Evolutionary conservation across 2,329 filamentous ascomycete genomes (phyloP).

Genomic region (Cladophialophora chaetospira): DNA sequence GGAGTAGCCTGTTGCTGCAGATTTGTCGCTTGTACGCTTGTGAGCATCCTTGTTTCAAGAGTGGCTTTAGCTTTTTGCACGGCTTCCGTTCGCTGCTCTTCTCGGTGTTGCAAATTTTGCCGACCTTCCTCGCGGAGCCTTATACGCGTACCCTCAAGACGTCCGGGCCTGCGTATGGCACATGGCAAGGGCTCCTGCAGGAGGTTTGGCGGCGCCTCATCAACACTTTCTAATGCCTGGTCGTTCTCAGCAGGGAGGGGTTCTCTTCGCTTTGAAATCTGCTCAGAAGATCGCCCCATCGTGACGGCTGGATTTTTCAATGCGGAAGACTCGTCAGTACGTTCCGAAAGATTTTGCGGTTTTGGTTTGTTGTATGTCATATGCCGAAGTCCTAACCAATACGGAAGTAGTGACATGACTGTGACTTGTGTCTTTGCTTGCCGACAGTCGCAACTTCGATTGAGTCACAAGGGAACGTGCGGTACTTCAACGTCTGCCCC

Average conservation of each 20-base stretch:
- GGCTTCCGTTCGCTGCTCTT: neutral
- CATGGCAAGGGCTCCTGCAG: neutral
- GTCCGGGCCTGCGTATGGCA: neutral
- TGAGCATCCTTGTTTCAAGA: neutral
- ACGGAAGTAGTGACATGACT: conserved; percentile 2
- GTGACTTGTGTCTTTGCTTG: neutral
- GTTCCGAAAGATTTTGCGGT: neutral
- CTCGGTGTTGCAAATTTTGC: neutral
- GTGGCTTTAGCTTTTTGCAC: neutral
- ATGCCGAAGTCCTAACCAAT: conserved; percentile 4
- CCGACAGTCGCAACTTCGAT: neutral
- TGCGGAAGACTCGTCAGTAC: neutral
- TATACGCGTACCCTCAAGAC: too few species aligned
- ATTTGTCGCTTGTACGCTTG: neutral
- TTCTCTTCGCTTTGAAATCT: neutral
- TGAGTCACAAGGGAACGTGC: neutral
- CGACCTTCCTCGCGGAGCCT: neutral
- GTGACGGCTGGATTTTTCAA: neutral
- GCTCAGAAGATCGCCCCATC: neutral
- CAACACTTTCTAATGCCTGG: neutral
- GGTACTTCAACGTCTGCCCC: neutral
- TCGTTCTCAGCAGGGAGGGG: neutral
- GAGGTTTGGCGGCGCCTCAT: neutral
- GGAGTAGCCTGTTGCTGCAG: neutral
- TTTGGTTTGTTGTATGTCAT: neutral